phyloP scores from a whole-genome alignment of 208 protist genomes.

The Trypanosoma lewisi region DNA sequence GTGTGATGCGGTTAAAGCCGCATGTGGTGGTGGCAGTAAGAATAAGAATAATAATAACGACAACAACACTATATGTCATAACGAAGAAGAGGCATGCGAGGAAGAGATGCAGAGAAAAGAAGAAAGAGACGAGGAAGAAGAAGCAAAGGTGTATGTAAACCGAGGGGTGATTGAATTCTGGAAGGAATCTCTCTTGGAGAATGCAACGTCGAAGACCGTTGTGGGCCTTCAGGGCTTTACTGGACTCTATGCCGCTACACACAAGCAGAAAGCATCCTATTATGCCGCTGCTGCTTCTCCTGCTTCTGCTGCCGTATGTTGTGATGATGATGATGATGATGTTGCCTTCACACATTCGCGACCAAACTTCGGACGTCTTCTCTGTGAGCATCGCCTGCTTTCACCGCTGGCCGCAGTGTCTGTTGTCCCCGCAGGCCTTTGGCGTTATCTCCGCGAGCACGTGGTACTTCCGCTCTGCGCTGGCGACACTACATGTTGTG shows the following conservation, averaged over 20 bases:
- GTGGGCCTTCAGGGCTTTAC: constrained; percentile 57
- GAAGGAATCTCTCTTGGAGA: constrained; percentile 33
- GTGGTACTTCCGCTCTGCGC: not conserved
- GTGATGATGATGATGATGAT: not conserved
- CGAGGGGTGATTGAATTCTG: constrained; percentile 46
- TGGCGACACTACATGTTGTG: not conserved
- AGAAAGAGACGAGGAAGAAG: not conserved
- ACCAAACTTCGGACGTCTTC: constrained; percentile 5
- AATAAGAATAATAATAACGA: constrained; percentile 5
- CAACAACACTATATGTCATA: not conserved
- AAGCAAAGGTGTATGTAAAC: constrained; percentile 41
- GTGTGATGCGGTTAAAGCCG: not conserved
- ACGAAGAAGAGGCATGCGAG: not conserved
- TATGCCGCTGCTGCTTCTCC: too few species aligned
- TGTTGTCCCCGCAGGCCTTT: constrained; percentile 41
- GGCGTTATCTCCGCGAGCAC: constrained; percentile 34
- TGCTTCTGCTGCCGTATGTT: not conserved
- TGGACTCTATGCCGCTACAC: constrained; percentile 30
- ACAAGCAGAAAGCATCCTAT: too few species aligned
- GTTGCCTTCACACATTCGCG: not conserved
- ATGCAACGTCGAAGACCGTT: constrained; percentile 30
- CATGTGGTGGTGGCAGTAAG: not conserved
- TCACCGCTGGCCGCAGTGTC: constrained; percentile 36
- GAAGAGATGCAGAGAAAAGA: not conserved
- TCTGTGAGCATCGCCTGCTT: constrained; percentile 55